Base-by-base conservation (phyloP, 2,329 filamentous ascomycete genomes). In the Cucurbitaria berberidis region DNA sequence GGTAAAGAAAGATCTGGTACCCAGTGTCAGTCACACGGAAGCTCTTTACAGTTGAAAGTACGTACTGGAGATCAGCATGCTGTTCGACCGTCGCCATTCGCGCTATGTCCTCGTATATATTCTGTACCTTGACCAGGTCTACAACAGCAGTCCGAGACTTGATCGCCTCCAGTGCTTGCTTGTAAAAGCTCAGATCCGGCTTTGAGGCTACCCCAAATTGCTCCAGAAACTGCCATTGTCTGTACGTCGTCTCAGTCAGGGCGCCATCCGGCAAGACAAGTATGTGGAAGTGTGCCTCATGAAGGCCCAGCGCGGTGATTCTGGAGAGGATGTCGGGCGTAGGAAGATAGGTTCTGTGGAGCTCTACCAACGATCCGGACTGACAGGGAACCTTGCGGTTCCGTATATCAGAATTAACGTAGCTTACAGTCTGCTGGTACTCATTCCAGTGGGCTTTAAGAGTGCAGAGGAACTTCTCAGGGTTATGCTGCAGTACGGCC, bases 161-260 rank as follows among this genome's bases (percentile, higher is more conserved):
- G n/a, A 51, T 43, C 13, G 13, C 10, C 9, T 49, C 8, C 9
- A 53, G 29, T 26, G 50, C 50, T 6, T 9, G 4, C 21, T 34
- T 29, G 46, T 60, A 64, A 32, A 66, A 63, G 0, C 39, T 11
- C 6, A 63, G 18, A 47, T 60, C 48, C 9, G 51, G 53, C 36
- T 45, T 47, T 13, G 30, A 47, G 15, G 26, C 1, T 1, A 63
- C 63, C 7, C 51, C 56, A 18, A 63, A 48, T 3, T 57, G 41
- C 44, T 62, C 52, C 5, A 64, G 51, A 32, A 65, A 63, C 16
- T 35, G 34, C 62, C 62, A 64, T 19, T 51, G 27, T 5, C 45
- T n/a, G 11, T 47, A 29, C 0, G 18, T 35, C 1, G 16, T 6
- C 1, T 51, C 49, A 19, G 63, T 52, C 2, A 53, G 30, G 3